Conservation (phyloP, 345 rosid species). For the Salix udensis region DNA sequence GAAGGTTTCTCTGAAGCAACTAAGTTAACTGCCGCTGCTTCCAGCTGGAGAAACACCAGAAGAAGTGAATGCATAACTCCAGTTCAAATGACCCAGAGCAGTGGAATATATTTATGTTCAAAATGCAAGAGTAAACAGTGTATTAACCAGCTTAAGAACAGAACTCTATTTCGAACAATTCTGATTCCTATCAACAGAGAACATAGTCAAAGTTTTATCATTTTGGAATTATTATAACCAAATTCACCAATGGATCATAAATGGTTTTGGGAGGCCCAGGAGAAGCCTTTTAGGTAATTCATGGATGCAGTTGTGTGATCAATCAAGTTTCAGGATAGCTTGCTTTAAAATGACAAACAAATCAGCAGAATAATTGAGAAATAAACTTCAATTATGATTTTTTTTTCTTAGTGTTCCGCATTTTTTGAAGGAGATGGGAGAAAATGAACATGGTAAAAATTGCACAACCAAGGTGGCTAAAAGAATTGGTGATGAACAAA, state of each 20-base stretch:
- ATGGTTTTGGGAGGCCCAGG: not conserved
- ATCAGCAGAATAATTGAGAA: not conserved
- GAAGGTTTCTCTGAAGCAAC: constrained; percentile 79
- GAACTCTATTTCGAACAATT: not conserved
- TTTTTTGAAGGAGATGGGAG: not conserved
- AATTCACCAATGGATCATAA: not conserved
- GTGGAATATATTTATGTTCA: not conserved
- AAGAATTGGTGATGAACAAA: not conserved
- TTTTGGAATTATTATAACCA: not conserved
- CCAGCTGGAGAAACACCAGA: constrained; percentile 50
- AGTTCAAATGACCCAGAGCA: constrained; percentile 12
- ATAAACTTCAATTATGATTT: not conserved
- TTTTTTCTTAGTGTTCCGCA: not conserved
- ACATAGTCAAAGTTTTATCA: not conserved
- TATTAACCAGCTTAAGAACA: not conserved
- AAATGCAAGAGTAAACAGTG: not conserved
- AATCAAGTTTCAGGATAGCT: not conserved
- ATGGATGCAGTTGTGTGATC: not conserved
- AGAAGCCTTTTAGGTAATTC: not conserved
- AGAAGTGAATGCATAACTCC: constrained; percentile 12
- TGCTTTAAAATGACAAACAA: not conserved
- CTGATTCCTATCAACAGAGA: not conserved
- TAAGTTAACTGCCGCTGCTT: constrained; percentile 96
- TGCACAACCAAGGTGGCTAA: not conserved
- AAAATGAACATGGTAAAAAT: not conserved